Evolutionary conservation across 257 asterid species (phyloP).

Genomic region (Parsonsia alboflavescens): DNA sequence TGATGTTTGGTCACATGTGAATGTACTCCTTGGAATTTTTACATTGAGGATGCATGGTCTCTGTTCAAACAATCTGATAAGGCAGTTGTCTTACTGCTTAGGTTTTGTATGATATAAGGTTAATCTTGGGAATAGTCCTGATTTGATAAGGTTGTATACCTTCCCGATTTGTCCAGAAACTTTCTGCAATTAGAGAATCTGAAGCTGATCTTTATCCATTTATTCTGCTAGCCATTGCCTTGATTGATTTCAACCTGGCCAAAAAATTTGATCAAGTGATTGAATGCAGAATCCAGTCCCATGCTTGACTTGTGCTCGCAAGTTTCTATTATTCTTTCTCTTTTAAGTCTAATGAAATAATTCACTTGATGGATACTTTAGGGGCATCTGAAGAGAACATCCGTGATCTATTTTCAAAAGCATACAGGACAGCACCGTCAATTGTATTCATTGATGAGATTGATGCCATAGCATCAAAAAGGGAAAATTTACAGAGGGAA

Average conservation of each 20-base stretch:
- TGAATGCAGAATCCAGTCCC: neutral
- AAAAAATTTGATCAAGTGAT: neutral
- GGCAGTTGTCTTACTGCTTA: neutral
- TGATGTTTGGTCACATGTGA: neutral
- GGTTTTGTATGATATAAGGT: neutral
- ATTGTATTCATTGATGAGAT: constrained; percentile 92
- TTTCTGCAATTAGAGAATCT: neutral
- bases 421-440: constrained; percentile 85
- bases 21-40: neutral
- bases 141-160: neutral
- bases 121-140: neutral
- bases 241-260: neutral
- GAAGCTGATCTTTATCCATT: neutral
- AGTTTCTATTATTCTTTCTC: neutral
- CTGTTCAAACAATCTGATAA: neutral
- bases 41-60: neutral
- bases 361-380: constrained; percentile 22
- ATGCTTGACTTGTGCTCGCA: neutral
- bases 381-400: constrained; percentile 93
- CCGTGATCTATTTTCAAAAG: constrained; percentile 68
- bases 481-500: constrained; percentile 75
- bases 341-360: neutral
- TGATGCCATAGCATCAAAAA: constrained; percentile 85
- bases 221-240: neutral
- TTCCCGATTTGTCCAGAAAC: neutral